These are phyloP conservation scores for Phytopythium sindhum DNA, from an alignment of 352 stramenopile species.

Conservation along the genomic window DNA sequence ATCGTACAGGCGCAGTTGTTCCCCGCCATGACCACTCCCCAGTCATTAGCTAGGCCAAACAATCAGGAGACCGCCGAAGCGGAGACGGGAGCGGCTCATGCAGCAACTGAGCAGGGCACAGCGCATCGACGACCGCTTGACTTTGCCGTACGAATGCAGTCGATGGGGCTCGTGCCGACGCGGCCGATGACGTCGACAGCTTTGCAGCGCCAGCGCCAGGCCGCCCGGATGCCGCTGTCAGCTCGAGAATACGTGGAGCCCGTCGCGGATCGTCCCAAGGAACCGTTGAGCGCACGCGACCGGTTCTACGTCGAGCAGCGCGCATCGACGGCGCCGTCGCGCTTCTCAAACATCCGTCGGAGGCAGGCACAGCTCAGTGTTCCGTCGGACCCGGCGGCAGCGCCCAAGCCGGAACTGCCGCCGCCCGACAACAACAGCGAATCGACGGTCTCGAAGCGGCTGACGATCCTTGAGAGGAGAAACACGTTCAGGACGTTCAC, in stretches of 20 bases:
- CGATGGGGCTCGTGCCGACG: slow-evolving; percentile 35
- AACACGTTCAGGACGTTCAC: slow-evolving; percentile 60
- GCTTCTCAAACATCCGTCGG: background rate
- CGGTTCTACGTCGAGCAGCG: slow-evolving; percentile 58
- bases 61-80: slow-evolving; percentile 11
- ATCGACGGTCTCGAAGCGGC: background rate
- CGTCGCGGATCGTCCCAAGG: slow-evolving; percentile 13
- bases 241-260: slow-evolving; percentile 9
- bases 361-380: background rate
- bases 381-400: background rate
- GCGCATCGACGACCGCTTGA: slow-evolving; percentile 1
- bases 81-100: background rate
- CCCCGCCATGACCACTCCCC: slow-evolving; percentile 13
- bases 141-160: background rate
- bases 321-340: slow-evolving; percentile 29
- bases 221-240: slow-evolving; percentile 13
- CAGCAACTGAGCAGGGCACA: background rate
- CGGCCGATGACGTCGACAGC: slow-evolving; percentile 38
- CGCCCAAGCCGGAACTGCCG: background rate
- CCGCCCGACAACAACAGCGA: background rate
- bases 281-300: slow-evolving; percentile 59
- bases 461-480: slow-evolving; percentile 32
- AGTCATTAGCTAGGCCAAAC: slow-evolving; percentile 1
- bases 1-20: slow-evolving; percentile 53
- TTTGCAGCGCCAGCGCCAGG: slow-evolving; percentile 9